These are phyloP conservation scores for Musa beccarii DNA, from an alignment of 176 grass and related monocot species.

Conservation along the genomic window DNA sequence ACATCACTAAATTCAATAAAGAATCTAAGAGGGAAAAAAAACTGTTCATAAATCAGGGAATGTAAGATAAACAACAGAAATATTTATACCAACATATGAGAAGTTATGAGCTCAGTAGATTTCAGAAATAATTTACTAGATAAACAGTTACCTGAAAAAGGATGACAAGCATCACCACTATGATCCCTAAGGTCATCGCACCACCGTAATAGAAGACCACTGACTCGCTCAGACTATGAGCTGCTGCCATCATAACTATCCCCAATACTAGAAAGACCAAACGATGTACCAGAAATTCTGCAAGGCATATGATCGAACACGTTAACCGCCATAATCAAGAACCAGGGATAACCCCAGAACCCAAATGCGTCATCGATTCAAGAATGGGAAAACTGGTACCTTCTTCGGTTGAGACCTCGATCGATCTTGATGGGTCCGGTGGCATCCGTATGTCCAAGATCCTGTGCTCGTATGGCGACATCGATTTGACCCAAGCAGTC, in stretches of 20 bases:
- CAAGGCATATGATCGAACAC: background rate
- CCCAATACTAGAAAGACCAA: constrained; percentile 79
- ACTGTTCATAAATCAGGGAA: no score
- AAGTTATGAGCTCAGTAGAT: background rate
- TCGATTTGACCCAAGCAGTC: constrained; percentile 42
- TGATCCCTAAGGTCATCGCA: constrained; percentile 79
- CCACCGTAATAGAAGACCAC: constrained; percentile 94
- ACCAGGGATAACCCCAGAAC: background rate
- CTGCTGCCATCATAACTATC: constrained; percentile 55
- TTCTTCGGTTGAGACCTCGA: constrained; percentile 68
- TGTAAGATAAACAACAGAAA: no score
- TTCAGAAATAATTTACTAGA: background rate
- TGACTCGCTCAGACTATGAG: constrained; percentile 51
- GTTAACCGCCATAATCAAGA: background rate
- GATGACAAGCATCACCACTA: constrained; percentile 72
- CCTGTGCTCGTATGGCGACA: constrained; percentile 59
- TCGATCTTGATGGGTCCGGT: constrained; percentile 35
- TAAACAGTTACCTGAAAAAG: constrained; percentile 70
- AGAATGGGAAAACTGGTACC: constrained; percentile 22
- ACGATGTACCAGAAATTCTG: constrained; percentile 72
- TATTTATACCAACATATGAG: no score
- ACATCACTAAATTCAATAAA: background rate
- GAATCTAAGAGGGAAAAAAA: no score
- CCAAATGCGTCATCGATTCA: background rate
- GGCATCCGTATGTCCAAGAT: constrained; percentile 69